Evolutionary conservation across 148 eudicot species (phyloP).

Genomic region (Agrostemma githago): DNA sequence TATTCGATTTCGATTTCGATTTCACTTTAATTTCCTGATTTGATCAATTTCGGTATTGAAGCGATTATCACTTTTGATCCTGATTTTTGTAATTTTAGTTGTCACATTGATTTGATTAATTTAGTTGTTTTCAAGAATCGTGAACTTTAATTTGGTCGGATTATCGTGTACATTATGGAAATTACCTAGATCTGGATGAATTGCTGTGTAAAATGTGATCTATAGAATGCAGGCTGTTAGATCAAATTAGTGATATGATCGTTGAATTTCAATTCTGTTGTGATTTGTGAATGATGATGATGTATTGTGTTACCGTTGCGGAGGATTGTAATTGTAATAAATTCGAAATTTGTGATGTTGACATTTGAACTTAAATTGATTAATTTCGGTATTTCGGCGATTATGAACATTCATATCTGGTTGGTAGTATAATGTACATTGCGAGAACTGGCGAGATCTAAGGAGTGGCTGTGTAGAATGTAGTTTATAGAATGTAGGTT

Average conservation of each 20-base stretch:
- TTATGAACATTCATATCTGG: slow-evolving; percentile 10
- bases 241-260: slow-evolving; percentile 8
- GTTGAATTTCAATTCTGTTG: neutral
- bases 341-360: neutral
- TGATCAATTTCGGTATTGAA: neutral
- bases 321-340: neutral
- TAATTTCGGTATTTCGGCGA: slow-evolving; percentile 2
- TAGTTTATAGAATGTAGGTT: neutral
- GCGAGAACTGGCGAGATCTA: slow-evolving; percentile 25
- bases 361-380: neutral
- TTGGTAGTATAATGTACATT: slow-evolving; percentile 9
- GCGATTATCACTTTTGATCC: slow-evolving; percentile 8
- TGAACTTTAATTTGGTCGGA: slow-evolving; percentile 12
- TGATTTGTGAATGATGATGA: neutral
- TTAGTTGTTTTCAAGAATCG: neutral
- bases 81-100: neutral
- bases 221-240: neutral
- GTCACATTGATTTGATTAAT: slow-evolving; percentile 11
- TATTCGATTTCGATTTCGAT: no score
- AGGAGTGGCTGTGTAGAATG: neutral
- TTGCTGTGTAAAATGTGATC: neutral
- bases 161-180: slow-evolving; percentile 13
- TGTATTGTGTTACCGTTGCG: slow-evolving; percentile 53
- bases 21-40: slow-evolving; percentile 1
- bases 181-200: slow-evolving; percentile 29